Conservation (phyloP, 148 eudicot genomes). For the Fagopyrum homotropicum region DNA sequence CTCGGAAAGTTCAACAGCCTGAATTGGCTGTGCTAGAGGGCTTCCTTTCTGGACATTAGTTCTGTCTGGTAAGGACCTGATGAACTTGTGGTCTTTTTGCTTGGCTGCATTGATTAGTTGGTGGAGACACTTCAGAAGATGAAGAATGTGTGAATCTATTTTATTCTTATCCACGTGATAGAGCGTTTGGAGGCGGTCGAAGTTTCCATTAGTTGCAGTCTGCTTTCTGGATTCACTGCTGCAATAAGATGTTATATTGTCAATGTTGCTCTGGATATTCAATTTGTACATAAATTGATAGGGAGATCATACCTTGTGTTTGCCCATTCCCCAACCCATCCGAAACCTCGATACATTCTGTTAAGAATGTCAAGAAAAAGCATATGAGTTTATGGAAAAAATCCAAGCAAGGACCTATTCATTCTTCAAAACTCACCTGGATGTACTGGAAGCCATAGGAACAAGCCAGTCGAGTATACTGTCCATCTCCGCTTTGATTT, state of each 20-base stretch:
- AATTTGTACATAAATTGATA: neutral
- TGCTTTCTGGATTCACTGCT: constrained; percentile 70
- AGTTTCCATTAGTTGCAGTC: constrained; percentile 25
- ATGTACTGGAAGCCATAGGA: constrained; percentile 83
- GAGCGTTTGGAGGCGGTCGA: constrained; percentile 74
- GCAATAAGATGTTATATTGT: constrained; percentile 5
- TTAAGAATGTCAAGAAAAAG: constrained; percentile 1
- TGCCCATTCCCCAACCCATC: constrained; percentile 99
- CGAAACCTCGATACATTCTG: constrained; percentile 97
- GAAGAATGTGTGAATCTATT: constrained; percentile 60
- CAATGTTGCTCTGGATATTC: neutral
- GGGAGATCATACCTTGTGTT: constrained; percentile 55
- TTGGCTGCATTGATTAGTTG: constrained; percentile 50
- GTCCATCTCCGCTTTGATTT: constrained; percentile 92
- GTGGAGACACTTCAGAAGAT: constrained; percentile 60
- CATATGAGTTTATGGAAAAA: neutral
- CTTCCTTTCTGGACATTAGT: constrained; percentile 3
- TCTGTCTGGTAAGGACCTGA: constrained; percentile 4
- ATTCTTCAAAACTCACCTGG: constrained; percentile 44
- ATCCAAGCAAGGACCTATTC: constrained; percentile 1
- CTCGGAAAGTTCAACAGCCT: constrained; percentile 28
- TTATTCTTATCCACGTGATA: constrained; percentile 72
- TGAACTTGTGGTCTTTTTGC: constrained; percentile 47
- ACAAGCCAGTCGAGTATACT: constrained; percentile 87
- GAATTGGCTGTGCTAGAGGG: constrained; percentile 22